Evolutionary conservation across 2,329 filamentous ascomycete species (phyloP), one percentile per base, ranked within the genome.

Genomic region (Ophiostoma ips): DNA sequence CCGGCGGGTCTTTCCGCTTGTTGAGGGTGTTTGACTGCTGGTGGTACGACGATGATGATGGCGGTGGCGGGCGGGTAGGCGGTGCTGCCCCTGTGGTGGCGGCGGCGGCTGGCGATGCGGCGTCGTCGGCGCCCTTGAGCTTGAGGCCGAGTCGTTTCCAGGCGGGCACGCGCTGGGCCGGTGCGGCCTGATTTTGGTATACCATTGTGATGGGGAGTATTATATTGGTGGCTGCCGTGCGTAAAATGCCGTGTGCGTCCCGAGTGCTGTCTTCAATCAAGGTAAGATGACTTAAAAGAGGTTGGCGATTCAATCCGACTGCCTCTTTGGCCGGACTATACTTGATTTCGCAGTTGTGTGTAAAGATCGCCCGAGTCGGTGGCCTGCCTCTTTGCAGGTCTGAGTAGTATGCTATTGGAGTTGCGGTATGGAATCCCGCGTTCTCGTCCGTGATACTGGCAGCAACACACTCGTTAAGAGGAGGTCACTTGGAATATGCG

Each of bases 141-240:
- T 77, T 77, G 61, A 79, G 71, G 64, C 76, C 76, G 69, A 78
- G 71, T 68, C 73, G 71, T 61, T 79, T 79, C 75, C 76, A 79
- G 55, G 75, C 75, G 51, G 76, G 75, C 55, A 73, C 66, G 58
- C 67, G 68, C 62, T 68, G 68, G n/a, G 24, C 24, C 24, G 24
- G 24, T 28, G 24, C n/a, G n/a, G n/a, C 24, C 8, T 28, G 24
- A 8, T 8, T 28, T 28, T 4, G 24, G 24, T 28, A 28, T 4
- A 28, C 24, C 54, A 65, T 60, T 64, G 67, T 65, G 61, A 63
- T 58, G 67, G 62, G 53, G 60, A 58, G 57, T 67, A 68, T 57
- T 64, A 68, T 67, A 72, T n/a, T n/a, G n/a, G n/a, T n/a, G n/a
- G n/a, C n/a, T n/a, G n/a, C n/a, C n/a, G n/a, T n/a, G n/a, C n/a